A percentile compares a stretch with the other conserved stretches of the same genome.
phyloP scores from a whole-genome alignment of 2,329 filamentous ascomycete genomes.

The Alternaria brassicicola region DNA sequence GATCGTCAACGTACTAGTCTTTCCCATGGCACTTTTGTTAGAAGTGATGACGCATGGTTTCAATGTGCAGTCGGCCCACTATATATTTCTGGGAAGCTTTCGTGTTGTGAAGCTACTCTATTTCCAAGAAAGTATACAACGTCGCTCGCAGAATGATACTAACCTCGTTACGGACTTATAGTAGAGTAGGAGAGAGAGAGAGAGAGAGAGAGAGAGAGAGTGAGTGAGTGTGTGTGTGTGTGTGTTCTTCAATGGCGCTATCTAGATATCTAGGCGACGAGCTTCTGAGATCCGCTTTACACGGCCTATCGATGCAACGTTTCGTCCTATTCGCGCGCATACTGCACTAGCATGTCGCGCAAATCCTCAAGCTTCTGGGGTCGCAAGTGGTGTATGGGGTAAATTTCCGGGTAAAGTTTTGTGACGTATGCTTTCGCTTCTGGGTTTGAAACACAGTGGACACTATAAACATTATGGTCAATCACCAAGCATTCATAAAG shows the following conservation, averaged over 20 bases:
- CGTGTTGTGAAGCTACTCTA: too few species aligned
- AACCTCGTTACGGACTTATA: not conserved
- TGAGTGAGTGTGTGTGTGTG: too few species aligned
- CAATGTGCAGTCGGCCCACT: too few species aligned
- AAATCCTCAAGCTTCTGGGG: slow-evolving; percentile 15
- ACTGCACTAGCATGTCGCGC: not conserved
- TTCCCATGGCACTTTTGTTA: too few species aligned
- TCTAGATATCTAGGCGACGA: not conserved
- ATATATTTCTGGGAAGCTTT: too few species aligned
- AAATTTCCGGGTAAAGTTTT: slow-evolving; percentile 13
- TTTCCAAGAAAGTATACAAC: not conserved
- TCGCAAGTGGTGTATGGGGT: slow-evolving; percentile 1
- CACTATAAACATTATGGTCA: not conserved
- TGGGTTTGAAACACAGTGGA: not conserved
- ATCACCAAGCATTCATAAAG: not conserved
- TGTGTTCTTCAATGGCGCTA: not conserved
- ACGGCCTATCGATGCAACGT: not conserved
- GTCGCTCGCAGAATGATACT: not conserved
- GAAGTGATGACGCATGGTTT: too few species aligned
- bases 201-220: too few species aligned
- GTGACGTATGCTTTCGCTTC: not conserved
- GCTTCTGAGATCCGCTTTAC: not conserved
- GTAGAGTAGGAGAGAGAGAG: too few species aligned
- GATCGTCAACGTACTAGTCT: too few species aligned
- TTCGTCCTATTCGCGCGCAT: not conserved